A percentile compares a stretch with the other conserved stretches of the same genome.
Evolutionary conservation across 768 basidiomycete species (phyloP).

Genomic region (Panaeolus papilionaceus): DNA sequence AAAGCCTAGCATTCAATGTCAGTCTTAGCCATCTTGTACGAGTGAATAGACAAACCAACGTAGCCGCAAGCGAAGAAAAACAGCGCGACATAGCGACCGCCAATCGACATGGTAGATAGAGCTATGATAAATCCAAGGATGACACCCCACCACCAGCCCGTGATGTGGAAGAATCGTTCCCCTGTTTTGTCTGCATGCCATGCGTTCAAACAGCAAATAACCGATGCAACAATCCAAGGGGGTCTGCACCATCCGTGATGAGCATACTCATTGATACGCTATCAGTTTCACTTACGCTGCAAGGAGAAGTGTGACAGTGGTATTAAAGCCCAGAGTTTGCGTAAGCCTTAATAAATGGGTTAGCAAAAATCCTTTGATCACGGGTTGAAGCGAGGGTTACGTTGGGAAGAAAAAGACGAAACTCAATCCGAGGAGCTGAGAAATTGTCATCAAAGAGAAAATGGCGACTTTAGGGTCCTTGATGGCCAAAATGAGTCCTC

Average conservation of each 20-base stretch:
- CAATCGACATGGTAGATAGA: constrained; percentile 56
- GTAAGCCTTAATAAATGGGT: constrained; percentile 46
- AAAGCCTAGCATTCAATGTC: constrained; percentile 35
- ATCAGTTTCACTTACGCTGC: constrained; percentile 51
- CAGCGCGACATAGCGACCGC: constrained; percentile 63
- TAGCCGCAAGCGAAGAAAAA: constrained; percentile 69
- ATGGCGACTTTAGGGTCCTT: constrained; percentile 59
- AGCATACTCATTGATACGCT: background rate
- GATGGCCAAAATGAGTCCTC: constrained; percentile 61
- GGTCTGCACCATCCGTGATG: constrained; percentile 43
- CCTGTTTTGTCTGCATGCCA: constrained; percentile 67
- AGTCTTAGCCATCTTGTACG: background rate
- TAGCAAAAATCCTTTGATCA: background rate
- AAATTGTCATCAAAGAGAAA: constrained; percentile 57
- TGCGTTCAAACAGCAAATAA: constrained; percentile 56
- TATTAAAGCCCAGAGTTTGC: constrained; percentile 63
- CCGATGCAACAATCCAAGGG: constrained; percentile 64
- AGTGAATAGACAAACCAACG: constrained; percentile 25
- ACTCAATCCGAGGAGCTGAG: constrained; percentile 60
- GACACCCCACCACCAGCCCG: constrained; percentile 62
- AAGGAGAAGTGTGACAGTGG: constrained; percentile 63
- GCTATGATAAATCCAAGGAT: constrained; percentile 69
- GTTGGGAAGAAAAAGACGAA: constrained; percentile 68
- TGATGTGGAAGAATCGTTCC: constrained; percentile 69
- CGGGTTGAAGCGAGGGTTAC: constrained; percentile 26